phyloP scores from a whole-genome alignment of 140 eudicot genomes.

The Oenanthe javanica region DNA sequence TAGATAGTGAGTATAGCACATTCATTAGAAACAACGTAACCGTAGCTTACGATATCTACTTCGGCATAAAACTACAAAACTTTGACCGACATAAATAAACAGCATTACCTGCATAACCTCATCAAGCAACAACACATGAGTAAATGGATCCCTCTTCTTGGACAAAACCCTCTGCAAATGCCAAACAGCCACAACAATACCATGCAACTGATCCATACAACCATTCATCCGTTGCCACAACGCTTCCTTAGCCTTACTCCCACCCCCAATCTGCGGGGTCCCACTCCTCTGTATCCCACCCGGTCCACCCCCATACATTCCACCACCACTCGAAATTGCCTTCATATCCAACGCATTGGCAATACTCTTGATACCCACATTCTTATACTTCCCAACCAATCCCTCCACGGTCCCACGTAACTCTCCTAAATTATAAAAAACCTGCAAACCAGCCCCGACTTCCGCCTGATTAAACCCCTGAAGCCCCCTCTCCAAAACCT shows the following conservation, averaged over 20 bases:
- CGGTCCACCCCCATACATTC: conserved; percentile 61
- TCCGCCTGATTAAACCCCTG: conserved; percentile 90
- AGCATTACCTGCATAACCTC: conserved; percentile 70
- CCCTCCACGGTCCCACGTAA: conserved; percentile 64
- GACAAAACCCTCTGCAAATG: conserved; percentile 94
- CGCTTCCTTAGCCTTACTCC: conserved; percentile 75
- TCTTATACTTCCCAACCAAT: conserved; percentile 61
- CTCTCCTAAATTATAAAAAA: conserved; percentile 86
- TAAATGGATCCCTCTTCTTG: conserved; percentile 89
- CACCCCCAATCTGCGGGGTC: conserved; percentile 71
- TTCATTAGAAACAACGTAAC: too few species aligned
- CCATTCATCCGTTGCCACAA: conserved; percentile 79
- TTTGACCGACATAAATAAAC: neutral
- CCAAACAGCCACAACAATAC: conserved; percentile 77
- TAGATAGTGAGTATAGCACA: too few species aligned
- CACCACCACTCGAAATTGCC: conserved; percentile 41
- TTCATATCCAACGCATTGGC: conserved; percentile 80
- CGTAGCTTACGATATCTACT: neutral
- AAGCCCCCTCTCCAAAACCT: conserved; percentile 69
- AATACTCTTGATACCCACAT: conserved; percentile 55
- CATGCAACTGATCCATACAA: conserved; percentile 94
- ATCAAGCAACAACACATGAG: conserved; percentile 76
- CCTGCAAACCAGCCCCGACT: conserved; percentile 87
- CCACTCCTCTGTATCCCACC: conserved; percentile 92
- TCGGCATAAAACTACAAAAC: neutral